Conservation (phyloP, 148 eudicot genomes). For the Spergularia bocconei region DNA sequence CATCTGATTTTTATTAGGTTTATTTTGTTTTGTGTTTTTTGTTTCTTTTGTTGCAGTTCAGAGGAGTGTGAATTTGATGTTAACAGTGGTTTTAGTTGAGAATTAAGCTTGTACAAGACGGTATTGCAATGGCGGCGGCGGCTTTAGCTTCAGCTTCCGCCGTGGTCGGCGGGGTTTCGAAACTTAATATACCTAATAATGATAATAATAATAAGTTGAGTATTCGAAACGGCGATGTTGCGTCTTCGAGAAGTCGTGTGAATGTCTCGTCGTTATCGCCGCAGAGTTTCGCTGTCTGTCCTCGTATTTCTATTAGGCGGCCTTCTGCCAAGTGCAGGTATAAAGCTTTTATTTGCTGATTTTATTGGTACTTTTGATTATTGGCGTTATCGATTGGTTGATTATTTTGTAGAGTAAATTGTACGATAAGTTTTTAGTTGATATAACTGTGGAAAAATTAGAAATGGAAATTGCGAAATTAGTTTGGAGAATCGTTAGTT, state of each 20-base stretch:
- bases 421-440: background rate
- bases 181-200: slow-evolving; percentile 13
- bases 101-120: background rate
- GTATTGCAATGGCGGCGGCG: slow-evolving; percentile 24
- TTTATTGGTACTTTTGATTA: background rate
- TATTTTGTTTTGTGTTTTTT: background rate
- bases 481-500: too few species aligned
- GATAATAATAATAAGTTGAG: background rate
- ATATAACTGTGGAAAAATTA: background rate
- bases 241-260: background rate
- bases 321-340: slow-evolving; percentile 20
- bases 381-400: background rate
- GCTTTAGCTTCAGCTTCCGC: slow-evolving; percentile 20
- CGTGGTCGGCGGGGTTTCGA: slow-evolving; percentile 23
- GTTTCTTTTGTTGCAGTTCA: too few species aligned
- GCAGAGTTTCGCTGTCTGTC: background rate
- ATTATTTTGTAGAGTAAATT: too few species aligned
- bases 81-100: slow-evolving; percentile 6
- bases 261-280: slow-evolving; percentile 7
- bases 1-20: background rate
- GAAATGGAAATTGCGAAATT: too few species aligned
- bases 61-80: slow-evolving; percentile 13
- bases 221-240: background rate
- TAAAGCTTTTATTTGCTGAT: background rate
- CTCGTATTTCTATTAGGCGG: slow-evolving; percentile 16